Percentiles rank a stretch among this genome's conserved stretches.
These are phyloP conservation scores for Kazachstania kunashirensis DNA, from an alignment of 805 yeast species.

Conservation along the genomic window DNA sequence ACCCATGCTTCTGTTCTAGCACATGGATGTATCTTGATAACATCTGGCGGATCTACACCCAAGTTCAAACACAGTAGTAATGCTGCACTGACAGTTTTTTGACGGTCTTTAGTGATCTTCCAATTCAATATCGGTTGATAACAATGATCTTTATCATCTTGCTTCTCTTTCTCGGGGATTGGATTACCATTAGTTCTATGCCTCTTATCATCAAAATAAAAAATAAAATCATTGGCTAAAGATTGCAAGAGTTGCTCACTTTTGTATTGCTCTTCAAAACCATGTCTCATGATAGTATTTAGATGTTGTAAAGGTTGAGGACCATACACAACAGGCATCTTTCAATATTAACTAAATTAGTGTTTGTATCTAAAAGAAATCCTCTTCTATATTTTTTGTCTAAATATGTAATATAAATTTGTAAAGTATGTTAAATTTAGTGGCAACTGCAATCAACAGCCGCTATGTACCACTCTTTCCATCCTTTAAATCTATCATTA, in stretches of 20 bases:
- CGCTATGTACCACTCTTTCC: too few species aligned
- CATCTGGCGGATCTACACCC: constrained; percentile 97
- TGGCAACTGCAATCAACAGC: too few species aligned
- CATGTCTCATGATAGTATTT: constrained; percentile 55
- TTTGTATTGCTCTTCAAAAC: constrained; percentile 48
- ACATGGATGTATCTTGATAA: constrained; percentile 84
- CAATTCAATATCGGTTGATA: constrained; percentile 77
- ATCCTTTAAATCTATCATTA: too few species aligned
- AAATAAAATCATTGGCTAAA: constrained; percentile 59
- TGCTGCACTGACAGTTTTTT: constrained; percentile 89
- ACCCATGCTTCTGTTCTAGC: constrained; percentile 91
- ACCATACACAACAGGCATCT: constrained; percentile 27
- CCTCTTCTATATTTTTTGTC: too few species aligned
- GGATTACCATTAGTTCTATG: constrained; percentile 89
- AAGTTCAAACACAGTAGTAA: constrained; percentile 80
- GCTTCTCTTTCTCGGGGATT: constrained; percentile 43
- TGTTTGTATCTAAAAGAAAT: too few species aligned
- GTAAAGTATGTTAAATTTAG: too few species aligned
- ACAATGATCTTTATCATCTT: constrained; percentile 34
- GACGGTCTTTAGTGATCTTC: constrained; percentile 84
- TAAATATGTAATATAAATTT: too few species aligned
- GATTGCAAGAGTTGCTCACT: constrained; percentile 43
- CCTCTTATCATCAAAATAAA: constrained; percentile 84
- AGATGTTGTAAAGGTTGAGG: constrained; percentile 37
- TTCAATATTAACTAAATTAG: too few species aligned